Evolutionary conservation across 148 eudicot genomes (phyloP).

Genomic region (Vaccinium macrocarpon): DNA sequence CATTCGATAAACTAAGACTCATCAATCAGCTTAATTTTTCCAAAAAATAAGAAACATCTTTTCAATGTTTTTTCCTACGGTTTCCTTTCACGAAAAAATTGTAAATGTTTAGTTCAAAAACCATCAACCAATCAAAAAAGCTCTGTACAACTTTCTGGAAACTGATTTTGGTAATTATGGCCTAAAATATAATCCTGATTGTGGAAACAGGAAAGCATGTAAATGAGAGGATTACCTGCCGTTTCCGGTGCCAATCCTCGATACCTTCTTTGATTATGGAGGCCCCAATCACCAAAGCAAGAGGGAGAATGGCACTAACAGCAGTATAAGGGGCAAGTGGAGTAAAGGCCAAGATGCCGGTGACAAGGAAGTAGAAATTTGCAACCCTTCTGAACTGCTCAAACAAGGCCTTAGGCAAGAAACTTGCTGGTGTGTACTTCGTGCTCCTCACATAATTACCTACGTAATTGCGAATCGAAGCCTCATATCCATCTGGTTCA

Average conservation of each 20-base stretch:
- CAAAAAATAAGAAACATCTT: background rate
- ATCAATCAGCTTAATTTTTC: background rate
- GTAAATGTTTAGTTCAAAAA: background rate
- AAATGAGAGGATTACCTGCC: conserved; percentile 53
- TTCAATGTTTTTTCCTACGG: background rate
- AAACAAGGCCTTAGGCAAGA: conserved; percentile 87
- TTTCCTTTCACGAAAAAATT: background rate
- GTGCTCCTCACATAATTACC: conserved; percentile 80
- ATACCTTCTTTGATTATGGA: conserved; percentile 89
- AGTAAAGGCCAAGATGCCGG: conserved; percentile 69
- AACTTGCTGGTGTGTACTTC: conserved; percentile 73
- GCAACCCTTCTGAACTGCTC: conserved; percentile 99
- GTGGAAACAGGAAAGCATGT: background rate
- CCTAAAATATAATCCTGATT: background rate
- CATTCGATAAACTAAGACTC: too few species aligned
- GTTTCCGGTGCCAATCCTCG: conserved; percentile 77
- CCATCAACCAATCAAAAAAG: too few species aligned
- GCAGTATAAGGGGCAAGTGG: conserved; percentile 75
- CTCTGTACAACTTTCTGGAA: background rate
- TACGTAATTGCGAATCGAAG: conserved; percentile 38
- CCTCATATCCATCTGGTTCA: conserved; percentile 46
- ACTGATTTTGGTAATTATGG: background rate
- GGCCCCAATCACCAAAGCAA: conserved; percentile 70
- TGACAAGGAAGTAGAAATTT: conserved; percentile 83
- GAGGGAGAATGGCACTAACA: conserved; percentile 74